Percentiles rank a stretch among this genome's conserved stretches.
Conservation (phyloP, 306 rosid genomes). For the Ormosia semicastrata region DNA sequence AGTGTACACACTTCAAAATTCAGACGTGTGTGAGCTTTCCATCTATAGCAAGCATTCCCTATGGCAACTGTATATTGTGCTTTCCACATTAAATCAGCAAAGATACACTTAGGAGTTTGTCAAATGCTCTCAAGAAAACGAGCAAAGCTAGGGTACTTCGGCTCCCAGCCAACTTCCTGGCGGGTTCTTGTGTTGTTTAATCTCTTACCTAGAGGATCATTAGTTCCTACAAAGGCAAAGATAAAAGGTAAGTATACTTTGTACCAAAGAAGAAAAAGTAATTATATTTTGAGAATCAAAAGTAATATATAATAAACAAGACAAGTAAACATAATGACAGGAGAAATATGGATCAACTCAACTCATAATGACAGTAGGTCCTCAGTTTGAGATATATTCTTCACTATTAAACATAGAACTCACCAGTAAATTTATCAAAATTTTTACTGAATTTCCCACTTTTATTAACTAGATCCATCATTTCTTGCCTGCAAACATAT, state of each 20-base stretch:
- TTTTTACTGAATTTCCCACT: slow-evolving; percentile 81
- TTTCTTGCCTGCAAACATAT: slow-evolving; percentile 74
- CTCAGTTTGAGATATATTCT: background rate
- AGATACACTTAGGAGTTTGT: slow-evolving; percentile 6
- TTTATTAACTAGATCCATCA: slow-evolving; percentile 72
- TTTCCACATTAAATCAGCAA: slow-evolving; percentile 4
- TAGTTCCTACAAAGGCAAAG: slow-evolving; percentile 53
- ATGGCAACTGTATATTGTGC: background rate
- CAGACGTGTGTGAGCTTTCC: background rate
- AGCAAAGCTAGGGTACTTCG: slow-evolving; percentile 74
- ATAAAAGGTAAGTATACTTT: background rate
- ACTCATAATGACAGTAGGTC: background rate
- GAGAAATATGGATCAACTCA: background rate
- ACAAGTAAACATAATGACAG: background rate
- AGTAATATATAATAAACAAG: background rate
- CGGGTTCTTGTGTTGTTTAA: slow-evolving; percentile 82
- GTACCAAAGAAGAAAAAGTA: background rate
- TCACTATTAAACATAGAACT: slow-evolving; percentile 15
- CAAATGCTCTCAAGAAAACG: slow-evolving; percentile 58
- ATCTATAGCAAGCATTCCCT: slow-evolving; percentile 8
- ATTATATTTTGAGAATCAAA: background rate
- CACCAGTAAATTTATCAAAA: slow-evolving; percentile 77
- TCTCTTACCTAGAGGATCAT: slow-evolving; percentile 83
- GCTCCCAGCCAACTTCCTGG: slow-evolving; percentile 79
- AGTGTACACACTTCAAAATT: background rate